These are phyloP conservation scores for Arxiozyma bovina DNA, from an alignment of 1,139 yeast species.

Conservation along the genomic window DNA sequence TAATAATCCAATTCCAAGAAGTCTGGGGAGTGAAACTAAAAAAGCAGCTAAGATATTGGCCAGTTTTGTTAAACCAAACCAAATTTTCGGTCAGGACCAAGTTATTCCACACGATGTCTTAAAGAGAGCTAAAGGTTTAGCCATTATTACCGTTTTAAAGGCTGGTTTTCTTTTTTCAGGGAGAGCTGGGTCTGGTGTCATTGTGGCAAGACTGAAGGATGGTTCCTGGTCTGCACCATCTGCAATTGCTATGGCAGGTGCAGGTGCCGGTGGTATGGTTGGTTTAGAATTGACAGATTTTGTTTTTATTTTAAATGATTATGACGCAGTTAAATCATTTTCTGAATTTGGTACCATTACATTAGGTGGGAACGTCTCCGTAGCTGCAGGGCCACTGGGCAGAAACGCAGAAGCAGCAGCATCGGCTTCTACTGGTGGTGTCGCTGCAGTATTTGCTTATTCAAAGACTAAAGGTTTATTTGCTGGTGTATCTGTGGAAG, in stretches of 20 bases:
- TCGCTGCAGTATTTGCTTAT: conserved; percentile 87
- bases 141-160: conserved; percentile 81
- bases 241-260: conserved; percentile 93
- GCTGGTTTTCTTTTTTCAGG: conserved; percentile 96
- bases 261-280: conserved; percentile 96
- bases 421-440: conserved; percentile 78
- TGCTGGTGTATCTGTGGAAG: conserved; percentile 96
- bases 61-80: conserved; percentile 92
- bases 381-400: conserved; percentile 98
- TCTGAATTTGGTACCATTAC: conserved; percentile 93
- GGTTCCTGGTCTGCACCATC: conserved; percentile 99
- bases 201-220: conserved; percentile 87
- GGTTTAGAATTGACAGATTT: conserved; percentile 97
- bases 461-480: conserved; percentile 94
- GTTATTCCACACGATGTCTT: conserved; percentile 86
- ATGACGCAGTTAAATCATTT: conserved; percentile 86
- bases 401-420: conserved; percentile 98
- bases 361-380: conserved; percentile 87
- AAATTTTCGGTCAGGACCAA: conserved; percentile 77
- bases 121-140: conserved; percentile 87
- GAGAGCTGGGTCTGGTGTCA: conserved; percentile 94
- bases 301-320: conserved; percentile 80
- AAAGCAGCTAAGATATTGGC: conserved; percentile 93
- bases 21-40: conserved; percentile 78
- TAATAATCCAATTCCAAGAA: conserved; percentile 92